Conservation (phyloP, 2,329 filamentous ascomycete genomes). For the Pseudopithomyces maydicus region DNA sequence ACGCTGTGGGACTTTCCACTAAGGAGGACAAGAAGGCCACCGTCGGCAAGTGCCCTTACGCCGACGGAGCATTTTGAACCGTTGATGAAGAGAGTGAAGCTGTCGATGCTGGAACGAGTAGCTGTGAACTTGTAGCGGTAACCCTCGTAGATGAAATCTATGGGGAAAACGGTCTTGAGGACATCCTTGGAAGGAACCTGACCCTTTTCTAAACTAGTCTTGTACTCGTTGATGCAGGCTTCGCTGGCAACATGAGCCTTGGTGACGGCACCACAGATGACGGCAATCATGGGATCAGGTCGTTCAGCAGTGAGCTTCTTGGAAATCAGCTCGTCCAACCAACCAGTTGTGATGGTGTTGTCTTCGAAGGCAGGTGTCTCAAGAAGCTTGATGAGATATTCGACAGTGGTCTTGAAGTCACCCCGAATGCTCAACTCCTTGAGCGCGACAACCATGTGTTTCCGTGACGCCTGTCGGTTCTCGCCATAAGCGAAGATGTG, state of each 20-base stretch:
- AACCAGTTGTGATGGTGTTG: conserved; percentile 98
- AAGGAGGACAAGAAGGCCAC: conserved; percentile 88
- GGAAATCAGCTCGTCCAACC: conserved; percentile 97
- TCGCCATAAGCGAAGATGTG: conserved; percentile 99
- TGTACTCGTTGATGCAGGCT: conserved; percentile 83
- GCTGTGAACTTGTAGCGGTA: conserved; percentile 97
- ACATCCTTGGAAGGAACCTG: conserved; percentile 97
- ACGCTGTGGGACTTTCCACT: conserved; percentile 95
- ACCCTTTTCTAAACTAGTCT: conserved; percentile 88
- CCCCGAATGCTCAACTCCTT: conserved; percentile 99
- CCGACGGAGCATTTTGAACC: conserved; percentile 95
- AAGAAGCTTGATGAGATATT: conserved; percentile 97
- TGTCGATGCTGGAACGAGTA: conserved; percentile 87
- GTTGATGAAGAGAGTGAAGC: conserved; percentile 98
- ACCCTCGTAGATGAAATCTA: conserved; percentile 99
- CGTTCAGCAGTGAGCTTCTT: conserved; percentile 97
- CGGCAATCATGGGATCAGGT: conserved; percentile 90
- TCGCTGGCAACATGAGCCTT: conserved; percentile 97
- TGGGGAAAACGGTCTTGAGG: conserved; percentile 93
- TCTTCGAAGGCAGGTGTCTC: conserved; percentile 98
- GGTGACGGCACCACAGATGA: conserved; percentile 91
- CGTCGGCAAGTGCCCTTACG: conserved; percentile 89
- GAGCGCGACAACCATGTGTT: conserved; percentile 98
- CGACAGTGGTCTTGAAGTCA: conserved; percentile 97
- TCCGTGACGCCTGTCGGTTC: conserved; percentile 92